Evolutionary conservation across 2,329 filamentous ascomycete genomes (phyloP), one percentile per base, ranked within the genome.

Genomic region (Hypoxylon sp.): DNA sequence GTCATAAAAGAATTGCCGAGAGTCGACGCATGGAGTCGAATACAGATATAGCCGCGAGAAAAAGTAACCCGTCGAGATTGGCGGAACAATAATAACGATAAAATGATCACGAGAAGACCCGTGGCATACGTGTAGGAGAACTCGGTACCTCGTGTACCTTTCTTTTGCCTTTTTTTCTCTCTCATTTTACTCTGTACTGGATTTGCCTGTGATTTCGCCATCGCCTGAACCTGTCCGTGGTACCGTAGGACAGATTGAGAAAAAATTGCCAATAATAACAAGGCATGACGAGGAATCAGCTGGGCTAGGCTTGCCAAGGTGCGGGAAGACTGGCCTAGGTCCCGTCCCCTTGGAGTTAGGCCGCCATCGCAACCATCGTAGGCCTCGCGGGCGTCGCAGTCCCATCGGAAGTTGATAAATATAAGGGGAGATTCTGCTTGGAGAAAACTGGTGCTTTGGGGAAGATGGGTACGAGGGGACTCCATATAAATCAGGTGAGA

Each of bases 331-430:
- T 52, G 49, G 50, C 29, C 54, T 40, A 58, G 42, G 42, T 52
- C 38, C 43, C 49, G 46, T 48, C 42, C 48, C 50, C 45, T 35
- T 31, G 40, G 29, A 58, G n/a, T n/a, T n/a, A n/a, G n/a, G n/a
- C n/a, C n/a, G n/a, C n/a, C n/a, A 52, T 60, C 50, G 53, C 42
- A 60, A 35, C 48, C 6, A 66, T 66, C 63, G 63, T 66, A 66
- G 62, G 63, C n/a, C n/a, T n/a, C n/a, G n/a, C n/a, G n/a, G n/a
- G n/a, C n/a, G n/a, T n/a, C n/a, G n/a, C n/a, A n/a, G n/a, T n/a
- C n/a, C n/a, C n/a, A n/a, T n/a, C n/a, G n/a, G n/a, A n/a, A n/a
- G n/a, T n/a, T n/a, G n/a, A n/a, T n/a, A n/a, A n/a, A n/a, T n/a
- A n/a, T n/a, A n/a, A n/a, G n/a, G n/a, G n/a, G n/a, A n/a, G n/a